phyloP scores from a whole-genome alignment of 768 basidiomycete genomes.

The Macrocybe gigantea region DNA sequence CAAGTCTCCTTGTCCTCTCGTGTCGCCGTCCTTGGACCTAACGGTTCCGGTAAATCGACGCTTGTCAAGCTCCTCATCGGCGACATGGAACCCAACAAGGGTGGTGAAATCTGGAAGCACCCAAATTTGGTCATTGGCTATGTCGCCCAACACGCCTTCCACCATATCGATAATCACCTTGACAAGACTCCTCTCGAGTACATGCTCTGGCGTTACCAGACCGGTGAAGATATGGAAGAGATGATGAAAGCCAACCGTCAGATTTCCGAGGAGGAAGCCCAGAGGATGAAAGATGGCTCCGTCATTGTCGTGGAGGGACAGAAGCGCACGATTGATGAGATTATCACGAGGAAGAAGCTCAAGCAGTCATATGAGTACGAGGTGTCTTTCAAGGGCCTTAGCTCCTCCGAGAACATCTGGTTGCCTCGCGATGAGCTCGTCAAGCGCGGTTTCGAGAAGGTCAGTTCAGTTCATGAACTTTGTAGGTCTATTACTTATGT shows the following conservation, averaged over 20 bases:
- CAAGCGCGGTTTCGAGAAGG: constrained; percentile 98
- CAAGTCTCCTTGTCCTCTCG: constrained; percentile 98
- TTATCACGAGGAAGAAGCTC: constrained; percentile 88
- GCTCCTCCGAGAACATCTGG: constrained; percentile 98
- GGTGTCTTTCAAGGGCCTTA: constrained; percentile 90
- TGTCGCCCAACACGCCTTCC: constrained; percentile 99
- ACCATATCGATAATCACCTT: constrained; percentile 97
- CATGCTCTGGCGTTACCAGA: constrained; percentile 99
- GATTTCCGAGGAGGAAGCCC: constrained; percentile 79
- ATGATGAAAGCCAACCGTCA: constrained; percentile 86
- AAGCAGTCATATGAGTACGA: constrained; percentile 99
- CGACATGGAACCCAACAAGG: constrained; percentile 94
- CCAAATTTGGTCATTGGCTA: constrained; percentile 99
- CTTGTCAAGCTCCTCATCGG: constrained; percentile 96
- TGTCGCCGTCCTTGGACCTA: constrained; percentile 96
- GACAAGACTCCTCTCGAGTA: constrained; percentile 99
- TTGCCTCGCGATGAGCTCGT: constrained; percentile 92
- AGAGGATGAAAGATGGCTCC: constrained; percentile 97
- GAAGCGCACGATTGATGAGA: constrained; percentile 94
- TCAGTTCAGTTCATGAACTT: constrained; percentile 15
- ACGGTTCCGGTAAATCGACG: constrained; percentile 98
- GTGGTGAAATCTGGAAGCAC: constrained; percentile 98
- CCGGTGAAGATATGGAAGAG: constrained; percentile 97
- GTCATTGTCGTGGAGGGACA: constrained; percentile 85
- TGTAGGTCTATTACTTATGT: constrained; percentile 2